Evolutionary conservation across 139 green algal species (phyloP), one percentile per base, ranked within the genome.

Genomic region (Chlamydomonas schloesseri): DNA sequence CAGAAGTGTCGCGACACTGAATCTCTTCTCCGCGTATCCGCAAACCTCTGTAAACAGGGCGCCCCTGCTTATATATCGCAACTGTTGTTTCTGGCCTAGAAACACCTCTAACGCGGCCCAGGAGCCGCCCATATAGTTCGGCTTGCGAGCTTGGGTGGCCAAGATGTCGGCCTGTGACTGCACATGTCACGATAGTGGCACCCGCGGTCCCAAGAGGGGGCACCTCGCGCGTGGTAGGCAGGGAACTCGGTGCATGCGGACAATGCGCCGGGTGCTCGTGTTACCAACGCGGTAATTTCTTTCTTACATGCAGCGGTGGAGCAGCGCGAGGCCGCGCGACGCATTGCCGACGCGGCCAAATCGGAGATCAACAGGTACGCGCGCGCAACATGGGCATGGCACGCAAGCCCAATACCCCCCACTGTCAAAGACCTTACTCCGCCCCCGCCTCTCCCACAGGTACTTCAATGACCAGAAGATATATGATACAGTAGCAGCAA

Each of bases 381-480:
- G 88, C 82, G 36, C 31, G 34, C 14, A 17, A 65, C 36, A 53
- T 77, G 42, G 55, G 24, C 29, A 58, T 68, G 57, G n/a, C 33
- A 64, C 21, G 11, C 37, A 24, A 8, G 62, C 15, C 9, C 28
- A 0, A 14, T 18, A 33, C 33, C 31, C 18, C 4, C 34, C 3
- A 11, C 26, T 69, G 26, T 23, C 20, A 57, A 67, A 13, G 50
- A 31, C 34, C 75, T 37, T 72, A 36, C 36, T 70, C 15, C 24
- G 26, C 23, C 34, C 23, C 28, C 72, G 15, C n/a, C 13, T 67
- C 57, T 28, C 62, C 23, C 64, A 15, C 77, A 96, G 92, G 86
- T 96, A 92, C 84, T 96, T 93, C 74, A 55, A 71, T 26, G 78
- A 92, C 37, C 93, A 96, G 60, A 83, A 81, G 26, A 77, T 46